Conservation (phyloP, 2,329 filamentous ascomycete genomes). For the Parastagonospora avenae region DNA sequence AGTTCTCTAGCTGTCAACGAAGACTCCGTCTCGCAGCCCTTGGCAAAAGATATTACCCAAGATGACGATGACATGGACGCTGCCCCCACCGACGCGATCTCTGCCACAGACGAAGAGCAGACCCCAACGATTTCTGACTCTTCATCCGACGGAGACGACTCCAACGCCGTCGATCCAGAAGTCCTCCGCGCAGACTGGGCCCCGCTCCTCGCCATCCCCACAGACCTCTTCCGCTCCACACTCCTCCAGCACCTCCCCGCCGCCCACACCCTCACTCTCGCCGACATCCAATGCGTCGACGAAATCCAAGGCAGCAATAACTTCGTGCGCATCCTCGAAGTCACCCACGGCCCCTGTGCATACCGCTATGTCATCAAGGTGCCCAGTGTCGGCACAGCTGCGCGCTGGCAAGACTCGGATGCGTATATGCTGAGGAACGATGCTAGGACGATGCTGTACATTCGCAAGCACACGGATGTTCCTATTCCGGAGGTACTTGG, state of each 20-base stretch:
- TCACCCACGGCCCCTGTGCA: not conserved
- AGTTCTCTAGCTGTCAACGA: no score
- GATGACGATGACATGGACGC: no score
- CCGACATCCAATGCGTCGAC: not conserved
- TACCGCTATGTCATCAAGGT: slow-evolving; percentile 7
- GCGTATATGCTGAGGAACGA: slow-evolving; percentile 9
- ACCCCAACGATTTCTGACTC: not conserved
- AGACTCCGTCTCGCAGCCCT: no score
- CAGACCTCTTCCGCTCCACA: not conserved
- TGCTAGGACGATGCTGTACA: slow-evolving; percentile 8
- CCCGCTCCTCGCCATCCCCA: not conserved
- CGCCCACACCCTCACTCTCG: no score
- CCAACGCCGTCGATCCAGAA: not conserved
- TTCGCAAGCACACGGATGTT: slow-evolving; percentile 10
- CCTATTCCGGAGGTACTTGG: slow-evolving; percentile 18
- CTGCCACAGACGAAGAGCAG: not conserved
- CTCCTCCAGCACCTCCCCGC: not conserved
- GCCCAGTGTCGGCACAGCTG: slow-evolving; percentile 8
- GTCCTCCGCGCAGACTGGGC: not conserved
- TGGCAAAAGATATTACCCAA: no score
- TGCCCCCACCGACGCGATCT: no score
- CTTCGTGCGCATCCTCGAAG: not conserved
- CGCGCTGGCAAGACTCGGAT: slow-evolving; percentile 9
- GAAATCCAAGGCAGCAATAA: not conserved
- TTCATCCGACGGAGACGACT: not conserved